Evolutionary conservation across 345 rosid species (phyloP).

Genomic region (Erucastrum elatum): DNA sequence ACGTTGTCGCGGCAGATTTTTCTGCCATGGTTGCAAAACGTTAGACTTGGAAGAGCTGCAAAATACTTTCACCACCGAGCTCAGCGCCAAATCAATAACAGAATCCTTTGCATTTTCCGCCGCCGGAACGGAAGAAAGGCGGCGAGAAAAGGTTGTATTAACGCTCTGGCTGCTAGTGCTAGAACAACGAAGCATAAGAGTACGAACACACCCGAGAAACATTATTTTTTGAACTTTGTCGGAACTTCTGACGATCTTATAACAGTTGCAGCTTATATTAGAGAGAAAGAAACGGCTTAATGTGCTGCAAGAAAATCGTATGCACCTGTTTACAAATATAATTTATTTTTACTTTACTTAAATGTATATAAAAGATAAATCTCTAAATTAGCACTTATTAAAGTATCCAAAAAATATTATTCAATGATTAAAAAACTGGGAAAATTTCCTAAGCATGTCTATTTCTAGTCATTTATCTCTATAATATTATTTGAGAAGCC

Average conservation of each 20-base stretch:
- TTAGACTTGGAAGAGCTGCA: conserved; percentile 57
- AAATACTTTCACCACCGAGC: conserved; percentile 73
- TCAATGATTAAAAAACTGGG: no score
- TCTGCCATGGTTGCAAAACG: conserved; percentile 74
- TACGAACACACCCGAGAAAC: not conserved
- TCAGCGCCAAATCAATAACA: conserved; percentile 53
- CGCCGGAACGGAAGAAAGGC: not conserved
- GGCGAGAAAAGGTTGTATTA: not conserved
- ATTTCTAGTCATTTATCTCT: no score
- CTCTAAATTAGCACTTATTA: not conserved
- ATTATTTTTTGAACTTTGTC: not conserved
- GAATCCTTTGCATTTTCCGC: not conserved
- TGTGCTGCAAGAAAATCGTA: not conserved
- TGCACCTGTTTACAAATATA: not conserved
- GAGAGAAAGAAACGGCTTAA: not conserved
- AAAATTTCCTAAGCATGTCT: no score
- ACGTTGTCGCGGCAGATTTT: conserved; percentile 55
- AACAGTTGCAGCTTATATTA: not conserved
- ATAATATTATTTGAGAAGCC: no score
- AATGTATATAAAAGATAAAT: not conserved
- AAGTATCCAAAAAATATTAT: not conserved
- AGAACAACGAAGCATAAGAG: not conserved
- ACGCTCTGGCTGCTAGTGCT: not conserved
- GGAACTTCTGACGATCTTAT: not conserved
- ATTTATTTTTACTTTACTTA: not conserved